Evolutionary conservation across 1,284 basidiomycete genomes (phyloP).

Genomic region (Apiotrichum sp.): DNA sequence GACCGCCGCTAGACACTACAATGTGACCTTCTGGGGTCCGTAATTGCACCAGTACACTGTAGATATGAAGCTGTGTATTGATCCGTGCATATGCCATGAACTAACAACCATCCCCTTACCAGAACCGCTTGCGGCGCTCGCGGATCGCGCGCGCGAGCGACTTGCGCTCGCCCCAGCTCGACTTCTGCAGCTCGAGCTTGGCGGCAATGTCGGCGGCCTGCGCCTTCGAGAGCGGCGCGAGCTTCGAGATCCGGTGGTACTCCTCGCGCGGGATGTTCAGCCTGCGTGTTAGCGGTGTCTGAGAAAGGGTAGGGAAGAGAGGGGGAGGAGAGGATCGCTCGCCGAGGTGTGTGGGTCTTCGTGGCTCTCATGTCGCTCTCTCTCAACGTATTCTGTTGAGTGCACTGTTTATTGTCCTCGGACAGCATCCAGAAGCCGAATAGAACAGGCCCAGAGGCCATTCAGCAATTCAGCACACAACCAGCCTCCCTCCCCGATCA

Average conservation of each 20-base stretch:
- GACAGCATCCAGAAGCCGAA: no score
- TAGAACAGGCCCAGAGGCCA: no score
- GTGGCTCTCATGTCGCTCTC: no score
- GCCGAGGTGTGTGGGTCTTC: no score
- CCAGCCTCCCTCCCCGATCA: neutral
- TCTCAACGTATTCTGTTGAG: no score
- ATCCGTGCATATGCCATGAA: neutral
- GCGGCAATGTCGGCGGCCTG: constrained; percentile 15
- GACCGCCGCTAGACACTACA: neutral
- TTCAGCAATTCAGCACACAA: no score
- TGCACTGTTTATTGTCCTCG: no score
- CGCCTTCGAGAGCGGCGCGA: constrained; percentile 27
- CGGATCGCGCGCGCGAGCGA: constrained; percentile 29
- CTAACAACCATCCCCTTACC: constrained; percentile 23
- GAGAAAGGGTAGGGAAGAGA: no score
- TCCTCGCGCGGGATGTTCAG: constrained; percentile 25
- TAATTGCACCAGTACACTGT: no score
- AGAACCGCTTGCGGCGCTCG: constrained; percentile 38
- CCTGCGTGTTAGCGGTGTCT: constrained; percentile 9
- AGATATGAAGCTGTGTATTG: neutral
- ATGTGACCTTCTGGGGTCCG: no score
- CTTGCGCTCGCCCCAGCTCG: constrained; percentile 37
- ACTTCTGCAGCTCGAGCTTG: constrained; percentile 21
- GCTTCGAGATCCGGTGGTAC: constrained; percentile 28
- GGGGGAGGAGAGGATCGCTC: no score